A percentile compares a stretch with the other conserved stretches of the same genome.
These are phyloP conservation scores for Theobroma grandiflorum DNA, from an alignment of 441 rosid species.

Conservation along the genomic window DNA sequence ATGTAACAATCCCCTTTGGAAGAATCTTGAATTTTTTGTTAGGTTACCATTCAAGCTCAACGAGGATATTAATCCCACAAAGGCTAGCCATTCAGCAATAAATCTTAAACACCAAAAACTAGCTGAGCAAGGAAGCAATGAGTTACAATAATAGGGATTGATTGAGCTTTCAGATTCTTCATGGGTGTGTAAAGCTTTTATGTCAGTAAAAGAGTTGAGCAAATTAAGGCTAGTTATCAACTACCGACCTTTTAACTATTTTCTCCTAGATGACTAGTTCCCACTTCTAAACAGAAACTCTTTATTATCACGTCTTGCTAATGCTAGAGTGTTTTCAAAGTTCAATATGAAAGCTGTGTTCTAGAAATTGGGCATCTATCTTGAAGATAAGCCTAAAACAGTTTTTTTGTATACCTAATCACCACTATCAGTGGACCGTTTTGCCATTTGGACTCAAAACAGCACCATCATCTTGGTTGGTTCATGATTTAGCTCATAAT, in stretches of 20 bases:
- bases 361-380: neutral
- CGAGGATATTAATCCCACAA: neutral
- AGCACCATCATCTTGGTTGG: neutral
- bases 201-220: neutral
- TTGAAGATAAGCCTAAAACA: neutral
- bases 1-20: neutral
- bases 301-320: neutral
- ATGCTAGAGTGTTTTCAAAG: neutral
- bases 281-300: neutral
- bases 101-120: neutral
- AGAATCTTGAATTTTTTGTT: neutral
- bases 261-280: neutral
- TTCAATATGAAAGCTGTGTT: neutral
- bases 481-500: too few relatives aligned
- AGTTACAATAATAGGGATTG: neutral
- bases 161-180: neutral
- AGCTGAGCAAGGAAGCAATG: neutral
- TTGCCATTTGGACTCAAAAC: neutral
- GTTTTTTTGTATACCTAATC: neutral
- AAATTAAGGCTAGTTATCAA: neutral
- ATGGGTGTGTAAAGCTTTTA: slow-evolving; percentile 10
- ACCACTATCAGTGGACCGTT: neutral
- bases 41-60: neutral
- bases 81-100: neutral
- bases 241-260: neutral